A percentile compares a stretch with the other conserved stretches of the same genome.
phyloP scores from a whole-genome alignment of 257 asterid species.

The Phtheirospermum japonicum region DNA sequence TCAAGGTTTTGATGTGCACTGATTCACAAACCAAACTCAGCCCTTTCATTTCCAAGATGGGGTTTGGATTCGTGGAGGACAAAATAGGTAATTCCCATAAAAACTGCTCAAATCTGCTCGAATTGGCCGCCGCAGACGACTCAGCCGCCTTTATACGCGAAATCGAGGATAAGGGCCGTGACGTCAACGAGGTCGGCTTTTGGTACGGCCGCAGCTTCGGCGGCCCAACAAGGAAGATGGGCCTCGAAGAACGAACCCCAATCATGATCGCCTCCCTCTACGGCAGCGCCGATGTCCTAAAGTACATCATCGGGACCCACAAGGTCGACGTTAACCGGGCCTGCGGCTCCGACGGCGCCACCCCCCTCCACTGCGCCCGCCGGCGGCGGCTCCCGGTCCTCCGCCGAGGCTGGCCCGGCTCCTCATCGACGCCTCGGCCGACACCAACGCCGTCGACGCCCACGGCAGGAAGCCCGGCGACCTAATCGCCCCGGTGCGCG shows the following conservation, averaged over 20 bases:
- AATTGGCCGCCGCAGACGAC: conserved; percentile 73
- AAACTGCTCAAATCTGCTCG: conserved; percentile 68
- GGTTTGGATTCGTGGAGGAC: conserved; percentile 41
- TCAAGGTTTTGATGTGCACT: conserved; percentile 50
- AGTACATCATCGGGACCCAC: conserved; percentile 48
- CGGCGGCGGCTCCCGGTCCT: conserved; percentile 61
- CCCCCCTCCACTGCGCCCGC: conserved; percentile 89
- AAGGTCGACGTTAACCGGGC: conserved; percentile 68
- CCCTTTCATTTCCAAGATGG: conserved; percentile 51
- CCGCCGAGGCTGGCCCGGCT: conserved; percentile 46
- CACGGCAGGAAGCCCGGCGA: conserved; percentile 64
- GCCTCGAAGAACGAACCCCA: conserved; percentile 71
- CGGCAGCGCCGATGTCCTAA: conserved; percentile 61
- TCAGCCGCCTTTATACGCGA: conserved; percentile 47
- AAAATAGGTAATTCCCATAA: conserved; percentile 26
- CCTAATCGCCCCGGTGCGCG: conserved; percentile 44
- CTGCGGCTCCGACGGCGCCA: conserved; percentile 72
- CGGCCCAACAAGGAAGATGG: conserved; percentile 65
- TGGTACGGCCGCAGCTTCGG: conserved; percentile 81
- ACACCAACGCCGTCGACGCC: conserved; percentile 46
- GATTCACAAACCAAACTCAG: conserved; percentile 38
- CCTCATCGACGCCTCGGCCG: conserved; percentile 52
- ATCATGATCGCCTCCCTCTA: conserved; percentile 68
- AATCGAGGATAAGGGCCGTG: conserved; percentile 54
- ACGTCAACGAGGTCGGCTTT: conserved; percentile 52